These are phyloP conservation scores for Areca catechu DNA, from an alignment of 176 grass and related monocot species.

Conservation along the genomic window DNA sequence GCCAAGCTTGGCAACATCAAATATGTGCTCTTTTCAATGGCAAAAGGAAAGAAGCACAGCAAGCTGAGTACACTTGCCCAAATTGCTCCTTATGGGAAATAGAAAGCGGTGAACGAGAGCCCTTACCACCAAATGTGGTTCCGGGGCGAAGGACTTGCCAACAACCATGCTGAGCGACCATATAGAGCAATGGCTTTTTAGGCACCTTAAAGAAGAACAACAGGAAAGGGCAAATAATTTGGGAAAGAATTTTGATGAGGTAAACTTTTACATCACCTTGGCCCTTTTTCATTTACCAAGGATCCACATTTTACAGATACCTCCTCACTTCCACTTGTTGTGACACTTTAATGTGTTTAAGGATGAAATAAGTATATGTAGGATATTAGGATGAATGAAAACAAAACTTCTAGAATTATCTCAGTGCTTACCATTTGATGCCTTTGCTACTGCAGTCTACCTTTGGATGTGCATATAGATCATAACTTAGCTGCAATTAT, in stretches of 20 bases:
- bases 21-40: conserved; percentile 92
- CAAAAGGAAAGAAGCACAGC: conserved; percentile 39
- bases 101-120: conserved; percentile 36
- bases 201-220: conserved; percentile 51
- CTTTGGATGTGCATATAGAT: no score
- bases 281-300: no score
- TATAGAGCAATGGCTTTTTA: conserved; percentile 77
- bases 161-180: conserved; percentile 76
- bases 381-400: no score
- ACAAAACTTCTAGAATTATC: no score
- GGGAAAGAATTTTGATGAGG: conserved; percentile 66
- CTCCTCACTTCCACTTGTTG: no score
- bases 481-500: no score
- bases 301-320: no score
- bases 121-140: conserved; percentile 32
- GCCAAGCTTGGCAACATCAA: conserved; percentile 91
- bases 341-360: no score
- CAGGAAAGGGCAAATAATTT: conserved; percentile 46
- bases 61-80: conserved; percentile 71
- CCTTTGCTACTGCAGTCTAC: no score
- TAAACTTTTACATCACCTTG: conserved; percentile 9
- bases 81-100: conserved; percentile 65
- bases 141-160: conserved; percentile 64
- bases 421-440: no score
- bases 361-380: no score